These are phyloP conservation scores for Oropetium thomaeum DNA, from an alignment of 176 grass and related monocot species.

Conservation along the genomic window DNA sequence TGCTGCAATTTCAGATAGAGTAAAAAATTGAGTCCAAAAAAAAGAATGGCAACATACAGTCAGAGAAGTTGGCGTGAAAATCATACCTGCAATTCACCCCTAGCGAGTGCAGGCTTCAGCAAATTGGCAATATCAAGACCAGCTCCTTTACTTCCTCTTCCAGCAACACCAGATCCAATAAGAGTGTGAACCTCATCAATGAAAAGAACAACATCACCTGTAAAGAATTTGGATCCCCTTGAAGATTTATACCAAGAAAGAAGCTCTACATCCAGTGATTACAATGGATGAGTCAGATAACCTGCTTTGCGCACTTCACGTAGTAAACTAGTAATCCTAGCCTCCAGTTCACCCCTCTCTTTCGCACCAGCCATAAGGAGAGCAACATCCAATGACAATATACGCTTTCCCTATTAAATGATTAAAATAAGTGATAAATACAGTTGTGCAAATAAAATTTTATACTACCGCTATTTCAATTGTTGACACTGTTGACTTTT, in stretches of 20 bases:
- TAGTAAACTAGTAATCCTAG: constrained; percentile 85
- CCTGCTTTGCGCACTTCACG: constrained; percentile 91
- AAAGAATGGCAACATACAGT: neutral
- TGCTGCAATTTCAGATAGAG: neutral
- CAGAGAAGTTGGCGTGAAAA: neutral
- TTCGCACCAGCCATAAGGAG: constrained; percentile 95
- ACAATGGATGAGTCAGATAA: constrained; percentile 29
- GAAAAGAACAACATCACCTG: constrained; percentile 88
- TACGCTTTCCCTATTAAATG: constrained; percentile 63
- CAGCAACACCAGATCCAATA: constrained; percentile 85
- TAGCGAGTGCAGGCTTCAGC: constrained; percentile 89
- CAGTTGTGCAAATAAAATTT: neutral
- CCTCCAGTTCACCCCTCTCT: constrained; percentile 91
- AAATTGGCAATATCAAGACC: constrained; percentile 99
- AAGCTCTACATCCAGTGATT: neutral
- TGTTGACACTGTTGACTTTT: too few species aligned
- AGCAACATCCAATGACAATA: constrained; percentile 92
- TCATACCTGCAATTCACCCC: constrained; percentile 91
- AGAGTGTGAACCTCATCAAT: constrained; percentile 96
- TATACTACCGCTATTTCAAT: too few species aligned
- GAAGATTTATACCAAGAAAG: constrained; percentile 12
- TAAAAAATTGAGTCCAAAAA: neutral
- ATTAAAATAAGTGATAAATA: constrained; percentile 3
- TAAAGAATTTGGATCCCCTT: constrained; percentile 24
- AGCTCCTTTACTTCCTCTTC: constrained; percentile 89